Conservation (phyloP, 345 rosid genomes). For the Aethionema arabicum region DNA sequence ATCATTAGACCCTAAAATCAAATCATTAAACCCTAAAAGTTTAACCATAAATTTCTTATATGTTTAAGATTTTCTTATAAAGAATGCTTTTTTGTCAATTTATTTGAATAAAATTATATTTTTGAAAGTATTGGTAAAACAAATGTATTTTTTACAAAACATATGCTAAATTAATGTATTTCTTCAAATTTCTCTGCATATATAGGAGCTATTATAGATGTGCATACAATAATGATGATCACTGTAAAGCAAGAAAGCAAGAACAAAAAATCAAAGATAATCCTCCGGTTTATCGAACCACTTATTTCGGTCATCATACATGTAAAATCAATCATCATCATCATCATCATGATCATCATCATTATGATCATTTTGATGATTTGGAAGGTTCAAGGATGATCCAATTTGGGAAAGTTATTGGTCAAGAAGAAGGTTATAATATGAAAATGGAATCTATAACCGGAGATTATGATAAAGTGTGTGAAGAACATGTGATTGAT, state of each 20-base stretch:
- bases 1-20: too few relatives aligned
- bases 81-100: too few relatives aligned
- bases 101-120: too few relatives aligned
- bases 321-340: slow-evolving; percentile 20
- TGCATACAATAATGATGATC: slow-evolving; percentile 34
- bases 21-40: too few relatives aligned
- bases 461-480: too few relatives aligned
- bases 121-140: too few relatives aligned
- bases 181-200: background rate
- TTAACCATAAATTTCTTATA: too few relatives aligned
- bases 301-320: slow-evolving; percentile 37
- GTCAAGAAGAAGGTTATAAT: background rate
- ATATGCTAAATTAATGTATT: background rate
- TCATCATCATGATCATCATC: background rate
- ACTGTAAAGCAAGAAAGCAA: slow-evolving; percentile 33
- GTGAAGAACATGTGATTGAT: too few relatives aligned
- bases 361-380: slow-evolving; percentile 19
- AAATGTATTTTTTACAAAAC: too few relatives aligned
- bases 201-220: slow-evolving; percentile 38
- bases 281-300: slow-evolving; percentile 41
- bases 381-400: slow-evolving; percentile 23
- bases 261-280: slow-evolving; percentile 37
- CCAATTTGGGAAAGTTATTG: slow-evolving; percentile 20
- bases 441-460: too few relatives aligned
- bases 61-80: too few relatives aligned